Conservation (phyloP, 257 asterid genomes). For the Fraxinus pennsylvanica region DNA sequence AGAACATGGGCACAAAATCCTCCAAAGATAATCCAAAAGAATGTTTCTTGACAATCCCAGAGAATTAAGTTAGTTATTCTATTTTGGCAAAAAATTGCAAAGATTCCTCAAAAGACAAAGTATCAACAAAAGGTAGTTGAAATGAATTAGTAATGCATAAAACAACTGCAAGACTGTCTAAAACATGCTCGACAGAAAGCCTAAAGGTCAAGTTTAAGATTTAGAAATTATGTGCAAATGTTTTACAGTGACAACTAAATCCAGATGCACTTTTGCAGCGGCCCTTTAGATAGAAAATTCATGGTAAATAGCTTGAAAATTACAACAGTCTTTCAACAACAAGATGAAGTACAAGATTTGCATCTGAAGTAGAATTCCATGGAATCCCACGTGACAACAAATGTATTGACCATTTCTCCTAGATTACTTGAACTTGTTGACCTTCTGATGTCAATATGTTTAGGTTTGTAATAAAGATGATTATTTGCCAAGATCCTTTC, state of each 20-base stretch:
- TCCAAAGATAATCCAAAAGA: neutral
- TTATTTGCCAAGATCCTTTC: neutral
- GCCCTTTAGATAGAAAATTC: neutral
- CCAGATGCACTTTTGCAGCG: neutral
- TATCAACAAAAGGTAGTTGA: neutral
- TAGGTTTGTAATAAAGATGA: neutral
- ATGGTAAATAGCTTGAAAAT: neutral
- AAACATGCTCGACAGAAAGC: neutral
- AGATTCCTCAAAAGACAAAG: neutral
- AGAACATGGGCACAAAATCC: slow-evolving; percentile 6
- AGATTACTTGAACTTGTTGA: neutral
- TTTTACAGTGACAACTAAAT: neutral
- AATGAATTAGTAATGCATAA: neutral
- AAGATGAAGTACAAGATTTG: neutral
- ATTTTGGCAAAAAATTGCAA: neutral
- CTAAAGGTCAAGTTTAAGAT: neutral
- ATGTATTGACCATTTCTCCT: neutral
- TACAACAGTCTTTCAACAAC: neutral
- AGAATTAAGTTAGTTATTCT: neutral
- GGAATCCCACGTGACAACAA: neutral
- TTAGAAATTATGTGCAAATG: neutral
- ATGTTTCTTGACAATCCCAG: neutral
- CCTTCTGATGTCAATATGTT: neutral
- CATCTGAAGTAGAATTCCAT: neutral
- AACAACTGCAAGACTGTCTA: slow-evolving; percentile 1